Evolutionary conservation across 2,329 filamentous ascomycete species (phyloP).

Genomic region (Verticillium klebahnii): DNA sequence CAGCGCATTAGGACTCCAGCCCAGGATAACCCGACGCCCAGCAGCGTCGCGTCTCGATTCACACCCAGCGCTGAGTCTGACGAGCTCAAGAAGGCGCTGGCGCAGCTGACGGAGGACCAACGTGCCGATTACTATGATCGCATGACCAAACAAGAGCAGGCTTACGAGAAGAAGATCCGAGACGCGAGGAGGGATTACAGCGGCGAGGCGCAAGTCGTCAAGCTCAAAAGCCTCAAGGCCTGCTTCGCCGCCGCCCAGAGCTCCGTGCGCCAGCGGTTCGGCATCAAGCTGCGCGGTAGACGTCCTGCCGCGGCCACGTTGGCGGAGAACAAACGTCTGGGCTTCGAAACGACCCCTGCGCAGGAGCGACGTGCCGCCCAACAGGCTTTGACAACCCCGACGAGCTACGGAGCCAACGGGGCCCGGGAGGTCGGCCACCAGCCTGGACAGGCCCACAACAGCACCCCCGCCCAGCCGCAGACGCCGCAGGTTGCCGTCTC

Average conservation of each 20-base stretch:
- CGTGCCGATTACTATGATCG: not conserved
- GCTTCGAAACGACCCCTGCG: not conserved
- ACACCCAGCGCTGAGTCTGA: not conserved
- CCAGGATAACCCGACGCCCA: not conserved
- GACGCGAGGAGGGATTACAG: not conserved
- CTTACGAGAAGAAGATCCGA: not conserved
- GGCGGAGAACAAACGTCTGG: not conserved
- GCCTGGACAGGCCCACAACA: conserved; percentile 14
- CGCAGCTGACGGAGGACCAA: not conserved
- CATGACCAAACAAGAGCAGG: not conserved
- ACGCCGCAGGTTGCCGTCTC: conserved; percentile 17
- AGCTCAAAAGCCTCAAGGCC: conserved; percentile 38
- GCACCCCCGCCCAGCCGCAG: not conserved
- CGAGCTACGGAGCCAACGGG: not conserved
- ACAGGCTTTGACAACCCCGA: not conserved
- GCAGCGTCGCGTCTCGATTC: not conserved
- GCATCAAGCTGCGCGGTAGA: conserved; percentile 47
- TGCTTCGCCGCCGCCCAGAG: conserved; percentile 52
- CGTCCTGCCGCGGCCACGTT: conserved; percentile 33
- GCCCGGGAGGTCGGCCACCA: not conserved
- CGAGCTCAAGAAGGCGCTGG: not conserved
- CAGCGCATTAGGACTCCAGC: not conserved
- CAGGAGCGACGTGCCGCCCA: not conserved
- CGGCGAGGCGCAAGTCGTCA: not conserved
- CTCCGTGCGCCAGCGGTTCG: conserved; percentile 52